Conservation (phyloP, 495 filamentous ascomycete species). For the Podospora pseudopauciseta region DNA sequence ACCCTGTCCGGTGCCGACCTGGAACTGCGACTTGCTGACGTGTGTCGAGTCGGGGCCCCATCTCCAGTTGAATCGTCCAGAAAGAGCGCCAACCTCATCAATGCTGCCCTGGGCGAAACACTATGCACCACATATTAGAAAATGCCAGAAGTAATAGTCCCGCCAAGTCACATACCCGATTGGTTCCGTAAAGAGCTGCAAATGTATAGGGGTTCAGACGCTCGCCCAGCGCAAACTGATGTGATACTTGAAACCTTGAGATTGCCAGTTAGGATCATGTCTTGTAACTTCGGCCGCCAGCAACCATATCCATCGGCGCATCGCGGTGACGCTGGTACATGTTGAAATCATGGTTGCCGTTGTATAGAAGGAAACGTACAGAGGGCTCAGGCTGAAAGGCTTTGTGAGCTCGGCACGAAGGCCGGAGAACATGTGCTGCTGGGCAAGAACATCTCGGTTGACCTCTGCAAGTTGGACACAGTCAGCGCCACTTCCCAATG, state of each 20-base stretch:
- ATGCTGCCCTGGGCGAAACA: conserved; percentile 92
- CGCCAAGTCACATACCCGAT: conserved; percentile 60
- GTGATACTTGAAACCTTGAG: conserved; percentile 80
- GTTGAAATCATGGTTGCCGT: background rate
- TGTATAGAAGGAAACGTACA: conserved; percentile 38
- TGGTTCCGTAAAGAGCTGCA: conserved; percentile 85
- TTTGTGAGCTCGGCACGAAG: conserved; percentile 94
- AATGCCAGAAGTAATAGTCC: background rate
- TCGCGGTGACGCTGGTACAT: background rate
- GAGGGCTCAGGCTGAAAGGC: conserved; percentile 82
- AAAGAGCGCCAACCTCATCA: conserved; percentile 81
- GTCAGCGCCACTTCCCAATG: conserved; percentile 16
- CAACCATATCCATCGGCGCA: background rate
- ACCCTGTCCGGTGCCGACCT: conserved; percentile 54
- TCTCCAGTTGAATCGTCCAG: conserved; percentile 83
- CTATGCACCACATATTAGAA: conserved; percentile 43
- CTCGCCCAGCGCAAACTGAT: conserved; percentile 92
- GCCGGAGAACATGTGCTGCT: conserved; percentile 92
- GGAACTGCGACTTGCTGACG: conserved; percentile 78
- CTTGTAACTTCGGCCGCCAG: background rate
- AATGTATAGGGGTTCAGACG: conserved; percentile 90
- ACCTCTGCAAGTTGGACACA: conserved; percentile 55
- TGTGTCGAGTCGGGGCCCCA: conserved; percentile 60
- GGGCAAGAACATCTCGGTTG: conserved; percentile 88
- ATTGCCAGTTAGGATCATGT: background rate